Base-by-base conservation (phyloP, 176 grass and related monocot species). In the Tillandsia leiboldiana region DNA sequence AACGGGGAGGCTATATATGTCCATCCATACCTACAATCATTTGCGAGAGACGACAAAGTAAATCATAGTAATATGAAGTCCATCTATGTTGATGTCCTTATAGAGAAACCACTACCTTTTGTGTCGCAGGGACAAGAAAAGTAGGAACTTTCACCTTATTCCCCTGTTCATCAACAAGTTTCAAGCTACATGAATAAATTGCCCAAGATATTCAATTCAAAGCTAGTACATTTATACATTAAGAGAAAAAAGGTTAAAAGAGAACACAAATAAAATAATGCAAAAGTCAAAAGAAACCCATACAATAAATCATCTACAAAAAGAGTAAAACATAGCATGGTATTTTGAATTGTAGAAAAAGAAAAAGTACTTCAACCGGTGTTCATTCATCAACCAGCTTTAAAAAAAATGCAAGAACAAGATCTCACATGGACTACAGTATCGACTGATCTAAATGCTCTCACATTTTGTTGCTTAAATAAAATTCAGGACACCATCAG, bases 111-210 rank as follows among this genome's bases (percentile, higher is more conserved):
- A 63, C 74, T 77, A 97, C 94, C 89, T 97, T 97, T 54, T 97
- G 94, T 3, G 94, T 97, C n/a, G 89, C 86, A 59, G 94, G 94
- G 24, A 92, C 94, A 26, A 92, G 94, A 82, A 97, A 97, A 70
- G 89, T 92, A 23, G 94, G 86, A 70, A 97, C 94, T 73, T 87
- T 97, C 63, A 90, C 94, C 86, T 90, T 90, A 65, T 84, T 78
- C 1, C 86, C 94, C 93, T 96, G 81, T 47, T 79, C 69, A 81
- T 48, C 51, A 72, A 80, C 69, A 28, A 70, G 12, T 51, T 65
- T 54, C 27, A n/a, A 67, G 50, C 48, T 49, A 78, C 11, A 53
- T 33, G 2, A 69, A 22, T 53, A 53, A n/a, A 26, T 22, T 9
- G 13, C 0, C 20, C 54, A 59, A 59, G 54, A 59, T 59, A 4